Evolutionary conservation across 1,139 yeast genomes (phyloP).

Genomic region (Pichia sp.): DNA sequence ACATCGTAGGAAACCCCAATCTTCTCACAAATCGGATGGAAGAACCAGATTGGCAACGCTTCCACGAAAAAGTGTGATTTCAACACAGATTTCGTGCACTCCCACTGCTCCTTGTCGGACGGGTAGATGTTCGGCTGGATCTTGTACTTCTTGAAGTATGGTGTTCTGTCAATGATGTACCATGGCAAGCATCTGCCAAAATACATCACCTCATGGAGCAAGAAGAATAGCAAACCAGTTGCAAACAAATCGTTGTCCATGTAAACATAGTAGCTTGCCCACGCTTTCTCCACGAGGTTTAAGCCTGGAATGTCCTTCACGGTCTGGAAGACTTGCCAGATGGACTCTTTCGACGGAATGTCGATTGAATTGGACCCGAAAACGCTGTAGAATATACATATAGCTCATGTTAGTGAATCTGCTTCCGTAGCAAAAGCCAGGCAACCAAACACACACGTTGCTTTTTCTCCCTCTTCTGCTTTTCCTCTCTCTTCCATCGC

Average conservation of each 20-base stretch:
- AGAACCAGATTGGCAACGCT: conserved; percentile 92
- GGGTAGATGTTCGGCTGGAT: conserved; percentile 81
- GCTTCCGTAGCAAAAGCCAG: not conserved
- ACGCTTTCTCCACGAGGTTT: conserved; percentile 51
- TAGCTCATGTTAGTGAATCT: conserved; percentile 1
- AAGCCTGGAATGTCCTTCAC: conserved; percentile 31
- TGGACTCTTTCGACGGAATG: conserved; percentile 22
- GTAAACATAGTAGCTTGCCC: conserved; percentile 78
- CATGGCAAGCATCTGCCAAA: conserved; percentile 84
- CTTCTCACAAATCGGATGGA: conserved; percentile 80
- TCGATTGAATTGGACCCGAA: conserved; percentile 23
- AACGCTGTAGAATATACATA: conserved; percentile 20
- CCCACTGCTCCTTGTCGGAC: conserved; percentile 78
- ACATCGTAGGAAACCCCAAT: conserved; percentile 73
- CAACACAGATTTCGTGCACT: conserved; percentile 79
- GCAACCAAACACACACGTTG: not conserved
- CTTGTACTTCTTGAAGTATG: conserved; percentile 72
- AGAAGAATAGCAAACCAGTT: conserved; percentile 73
- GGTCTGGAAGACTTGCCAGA: conserved; percentile 20
- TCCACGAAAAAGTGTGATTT: conserved; percentile 85
- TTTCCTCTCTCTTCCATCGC: not conserved
- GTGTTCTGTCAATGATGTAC: conserved; percentile 71
- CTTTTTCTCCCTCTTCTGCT: not conserved
- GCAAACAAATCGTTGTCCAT: conserved; percentile 75
- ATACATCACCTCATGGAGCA: conserved; percentile 73